Percentiles rank a stretch among this genome's conserved stretches.
Conservation (phyloP, 306 rosid species). For the Casuarina equisetifolia region DNA sequence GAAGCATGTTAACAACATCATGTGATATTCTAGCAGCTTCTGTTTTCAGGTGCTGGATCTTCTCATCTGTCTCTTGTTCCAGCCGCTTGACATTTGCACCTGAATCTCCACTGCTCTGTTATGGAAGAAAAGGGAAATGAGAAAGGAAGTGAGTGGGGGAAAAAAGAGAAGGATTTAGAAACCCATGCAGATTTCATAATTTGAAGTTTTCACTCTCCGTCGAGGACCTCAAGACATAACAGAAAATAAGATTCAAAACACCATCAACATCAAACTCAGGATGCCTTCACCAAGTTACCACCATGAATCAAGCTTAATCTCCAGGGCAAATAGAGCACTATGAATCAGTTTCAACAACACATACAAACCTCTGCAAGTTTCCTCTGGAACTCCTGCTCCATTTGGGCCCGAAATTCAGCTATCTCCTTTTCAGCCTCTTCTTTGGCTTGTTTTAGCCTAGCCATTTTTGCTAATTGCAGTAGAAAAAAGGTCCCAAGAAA, state of each 20-base stretch:
- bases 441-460: constrained; percentile 92
- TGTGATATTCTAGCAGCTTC: constrained; percentile 66
- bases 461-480: constrained; percentile 63
- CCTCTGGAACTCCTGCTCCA: constrained; percentile 78
- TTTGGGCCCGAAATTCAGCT: constrained; percentile 74
- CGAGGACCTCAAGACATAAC: neutral
- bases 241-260: neutral
- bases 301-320: no score
- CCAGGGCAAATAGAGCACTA: no score
- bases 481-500: constrained; percentile 11
- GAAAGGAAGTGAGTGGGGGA: neutral
- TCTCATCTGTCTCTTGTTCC: constrained; percentile 68
- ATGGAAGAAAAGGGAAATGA: neutral
- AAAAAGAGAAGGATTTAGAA: neutral
- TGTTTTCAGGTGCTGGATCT: constrained; percentile 59
- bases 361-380: constrained; percentile 64
- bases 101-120: constrained; percentile 91
- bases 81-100: constrained; percentile 97
- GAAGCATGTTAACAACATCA: constrained; percentile 80
- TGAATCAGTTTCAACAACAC: neutral
- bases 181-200: neutral
- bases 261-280: neutral
- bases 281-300: constrained; percentile 5
- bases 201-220: neutral
- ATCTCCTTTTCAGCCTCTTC: constrained; percentile 92